Evolutionary conservation across 1,284 basidiomycete genomes (phyloP).

Genomic region (Trametes versicolor): DNA sequence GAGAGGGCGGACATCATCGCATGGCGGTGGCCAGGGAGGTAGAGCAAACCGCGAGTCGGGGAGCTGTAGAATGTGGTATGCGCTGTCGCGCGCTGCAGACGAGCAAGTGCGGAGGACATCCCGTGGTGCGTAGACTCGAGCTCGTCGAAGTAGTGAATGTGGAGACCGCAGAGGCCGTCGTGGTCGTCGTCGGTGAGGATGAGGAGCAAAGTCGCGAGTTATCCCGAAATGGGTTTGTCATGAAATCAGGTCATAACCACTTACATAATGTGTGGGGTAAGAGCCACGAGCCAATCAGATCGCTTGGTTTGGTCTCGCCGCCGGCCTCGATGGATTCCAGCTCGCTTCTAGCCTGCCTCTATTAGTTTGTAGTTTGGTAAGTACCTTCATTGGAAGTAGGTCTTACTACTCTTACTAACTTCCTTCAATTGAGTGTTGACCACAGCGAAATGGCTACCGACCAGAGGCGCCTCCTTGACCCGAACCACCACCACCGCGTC

Average conservation of each 20-base stretch:
- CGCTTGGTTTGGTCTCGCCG: slow-evolving; percentile 7
- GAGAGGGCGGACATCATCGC: slow-evolving; percentile 70
- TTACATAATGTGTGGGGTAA: slow-evolving; percentile 33
- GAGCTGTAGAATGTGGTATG: slow-evolving; percentile 28
- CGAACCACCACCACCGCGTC: too few species aligned
- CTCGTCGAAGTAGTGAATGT: not conserved
- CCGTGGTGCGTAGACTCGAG: not conserved
- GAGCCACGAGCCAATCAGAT: slow-evolving; percentile 18
- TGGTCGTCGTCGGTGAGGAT: slow-evolving; percentile 17
- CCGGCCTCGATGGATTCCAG: slow-evolving; percentile 9
- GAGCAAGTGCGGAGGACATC: slow-evolving; percentile 36
- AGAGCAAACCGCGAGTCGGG: slow-evolving; percentile 32
- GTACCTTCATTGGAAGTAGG: not conserved
- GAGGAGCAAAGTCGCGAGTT: slow-evolving; percentile 16
- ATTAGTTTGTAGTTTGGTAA: not conserved
- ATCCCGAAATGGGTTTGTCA: slow-evolving; percentile 26
- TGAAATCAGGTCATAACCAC: slow-evolving; percentile 6
- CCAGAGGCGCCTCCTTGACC: too few species aligned
- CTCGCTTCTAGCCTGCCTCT: not conserved
- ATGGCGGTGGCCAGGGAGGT: slow-evolving; percentile 47
- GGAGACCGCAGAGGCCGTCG: slow-evolving; percentile 16
- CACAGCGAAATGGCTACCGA: too few species aligned
- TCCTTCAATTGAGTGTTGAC: too few species aligned
- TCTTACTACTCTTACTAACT: too few species aligned
- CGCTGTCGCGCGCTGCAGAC: slow-evolving; percentile 32